A percentile compares a stretch with the other conserved stretches of the same genome.
Conservation (phyloP, 148 eudicot species). For the Bassia scoparia region DNA sequence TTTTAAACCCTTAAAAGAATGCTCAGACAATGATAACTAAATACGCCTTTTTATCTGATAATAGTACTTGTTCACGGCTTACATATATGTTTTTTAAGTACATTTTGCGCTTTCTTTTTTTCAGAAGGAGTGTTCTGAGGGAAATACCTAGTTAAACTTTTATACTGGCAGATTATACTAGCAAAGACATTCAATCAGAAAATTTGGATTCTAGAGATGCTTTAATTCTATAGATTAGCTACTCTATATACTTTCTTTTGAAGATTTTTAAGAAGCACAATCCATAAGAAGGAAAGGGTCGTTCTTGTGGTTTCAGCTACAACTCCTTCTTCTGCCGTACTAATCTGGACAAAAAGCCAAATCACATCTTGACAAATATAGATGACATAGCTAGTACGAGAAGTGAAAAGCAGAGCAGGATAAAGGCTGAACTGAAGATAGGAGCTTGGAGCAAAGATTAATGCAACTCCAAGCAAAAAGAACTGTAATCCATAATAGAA, state of each 20-base stretch:
- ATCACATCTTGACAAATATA: conserved; percentile 53
- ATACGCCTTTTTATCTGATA: too few species aligned
- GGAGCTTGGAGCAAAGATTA: conserved; percentile 83
- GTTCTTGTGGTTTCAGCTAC: conserved; percentile 1
- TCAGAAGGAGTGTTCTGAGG: too few species aligned
- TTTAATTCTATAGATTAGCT: not conserved
- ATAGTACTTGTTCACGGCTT: too few species aligned
- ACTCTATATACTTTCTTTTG: too few species aligned
- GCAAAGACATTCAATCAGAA: not conserved
- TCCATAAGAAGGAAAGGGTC: not conserved
- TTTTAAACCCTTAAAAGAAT: too few species aligned
- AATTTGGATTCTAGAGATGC: not conserved
- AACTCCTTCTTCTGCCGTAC: conserved; percentile 90
- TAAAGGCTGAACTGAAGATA: too few species aligned
- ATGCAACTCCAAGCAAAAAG: conserved; percentile 44
- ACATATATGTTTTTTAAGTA: too few species aligned
- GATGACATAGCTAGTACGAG: conserved; percentile 34
- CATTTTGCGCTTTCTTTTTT: too few species aligned
- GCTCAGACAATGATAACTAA: too few species aligned
- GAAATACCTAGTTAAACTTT: not conserved
- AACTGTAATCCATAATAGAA: conserved; percentile 49
- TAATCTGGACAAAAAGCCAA: too few species aligned
- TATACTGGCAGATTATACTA: too few species aligned
- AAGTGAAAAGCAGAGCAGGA: conserved; percentile 44
- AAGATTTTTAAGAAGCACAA: not conserved